A percentile compares a stretch with the other conserved stretches of the same genome.
These are phyloP conservation scores for Cystobasidium tubakii DNA, from an alignment of 768 basidiomycete genomes.

Conservation along the genomic window DNA sequence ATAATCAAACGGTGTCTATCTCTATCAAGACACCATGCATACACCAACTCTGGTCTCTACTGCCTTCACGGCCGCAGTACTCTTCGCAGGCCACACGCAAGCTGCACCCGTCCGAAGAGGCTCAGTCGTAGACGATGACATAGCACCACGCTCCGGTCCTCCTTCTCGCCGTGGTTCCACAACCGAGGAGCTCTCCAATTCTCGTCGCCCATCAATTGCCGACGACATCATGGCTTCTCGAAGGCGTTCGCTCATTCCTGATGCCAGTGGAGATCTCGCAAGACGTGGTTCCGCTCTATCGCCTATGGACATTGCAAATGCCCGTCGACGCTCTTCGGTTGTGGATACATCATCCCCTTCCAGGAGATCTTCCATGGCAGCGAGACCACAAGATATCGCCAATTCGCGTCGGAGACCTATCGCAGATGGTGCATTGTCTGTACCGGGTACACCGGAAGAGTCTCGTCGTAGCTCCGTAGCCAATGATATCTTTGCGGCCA, in stretches of 20 bases:
- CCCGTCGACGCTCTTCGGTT: constrained; percentile 12
- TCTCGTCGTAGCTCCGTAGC: constrained; percentile 13
- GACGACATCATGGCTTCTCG: constrained; percentile 24
- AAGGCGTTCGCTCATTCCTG: constrained; percentile 19
- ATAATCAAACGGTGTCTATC: too few relatives aligned
- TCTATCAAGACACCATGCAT: constrained; percentile 13
- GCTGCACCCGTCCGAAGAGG: constrained; percentile 19
- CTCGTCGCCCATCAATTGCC: constrained; percentile 12
- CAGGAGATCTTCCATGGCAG: constrained; percentile 6
- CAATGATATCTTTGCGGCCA: constrained; percentile 10
- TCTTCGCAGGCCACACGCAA: constrained; percentile 6
- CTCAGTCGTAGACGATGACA: constrained; percentile 29
- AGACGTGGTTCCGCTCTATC: constrained; percentile 1
- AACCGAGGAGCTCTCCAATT: constrained; percentile 18
- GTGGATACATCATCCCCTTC: not conserved
- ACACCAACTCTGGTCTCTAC: constrained; percentile 31
- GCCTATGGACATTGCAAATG: constrained; percentile 8
- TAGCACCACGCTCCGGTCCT: constrained; percentile 9
- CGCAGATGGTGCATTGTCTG: constrained; percentile 1
- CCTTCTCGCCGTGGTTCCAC: constrained; percentile 23
- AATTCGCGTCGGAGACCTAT: constrained; percentile 2
- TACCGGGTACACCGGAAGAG: not conserved
- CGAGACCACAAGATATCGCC: constrained; percentile 16
- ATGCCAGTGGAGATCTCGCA: not conserved
- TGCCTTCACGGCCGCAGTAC: constrained; percentile 27